Base-by-base conservation (phyloP, 768 basidiomycete species). In the Suillus alpinus region DNA sequence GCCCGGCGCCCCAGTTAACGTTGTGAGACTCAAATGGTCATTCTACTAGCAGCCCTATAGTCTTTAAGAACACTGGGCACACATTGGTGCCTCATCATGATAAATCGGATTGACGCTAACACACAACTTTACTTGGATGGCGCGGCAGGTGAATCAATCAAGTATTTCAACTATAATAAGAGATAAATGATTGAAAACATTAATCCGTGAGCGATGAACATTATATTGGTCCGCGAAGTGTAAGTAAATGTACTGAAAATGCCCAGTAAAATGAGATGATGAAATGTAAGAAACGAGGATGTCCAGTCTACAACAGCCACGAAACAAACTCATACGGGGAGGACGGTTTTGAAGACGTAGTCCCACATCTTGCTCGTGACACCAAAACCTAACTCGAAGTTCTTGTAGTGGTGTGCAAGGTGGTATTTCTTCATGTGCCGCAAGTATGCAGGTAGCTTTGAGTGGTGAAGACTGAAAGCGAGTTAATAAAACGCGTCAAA, bases 321-420 rank as follows among this genome's bases (percentile, higher is more conserved):
- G 3, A 53, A 36, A 7, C 2, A 23, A 49, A 14, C 56, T 76
- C 76, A 92, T 37, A 92, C 80, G 1, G 80, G 80, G 23, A 94
- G 80, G 40, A 89, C 78, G 2, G 95, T 98, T 70, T 88, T 91
- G 74, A 97, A 97, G 41, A 95, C 84, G 69, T 86, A 77, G 74
- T 98, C 96, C 96, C 96, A 98, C 43, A 98, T 78, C 79, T 96
- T 98, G 78, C 92, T 94, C 7, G 95, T 98, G 12, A 98, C 95
- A 36, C 96, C 95, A 70, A 95, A 98, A 18, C 95, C 95, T 47
- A 98, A 89, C 70, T 97, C 94, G 72, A 94, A 96, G 79, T 97
- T 96, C 77, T 97, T 97, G 81, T 96, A 97, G 73, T 98, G 96
- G 70, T 98, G 95, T 7, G 94, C 95, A 64, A 99, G 84, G 68